Base-by-base conservation (phyloP, 2,329 filamentous ascomycete genomes). In the Aspergillus japonicus region DNA sequence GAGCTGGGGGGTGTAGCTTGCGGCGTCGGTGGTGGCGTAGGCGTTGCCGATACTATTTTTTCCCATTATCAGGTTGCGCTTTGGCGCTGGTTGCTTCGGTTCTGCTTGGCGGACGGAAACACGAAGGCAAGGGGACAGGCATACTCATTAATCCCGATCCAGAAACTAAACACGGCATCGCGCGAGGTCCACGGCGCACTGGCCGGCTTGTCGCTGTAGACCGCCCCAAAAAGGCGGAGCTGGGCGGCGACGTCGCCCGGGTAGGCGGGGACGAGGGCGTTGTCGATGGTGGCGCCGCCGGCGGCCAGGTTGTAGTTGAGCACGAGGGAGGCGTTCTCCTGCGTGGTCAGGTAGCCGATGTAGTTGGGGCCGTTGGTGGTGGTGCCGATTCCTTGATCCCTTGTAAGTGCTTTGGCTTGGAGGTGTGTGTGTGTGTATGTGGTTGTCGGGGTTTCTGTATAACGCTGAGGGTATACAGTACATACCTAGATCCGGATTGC, bases 241-340 rank as follows among this genome's bases (percentile, higher is more conserved):
- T 80, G 74, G 4, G 68, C 64, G 14, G 85, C 76, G 70, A 88
- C 80, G 66, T 85, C 73, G 35, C 81, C 78, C 4, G 70, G 57
- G 60, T 82, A 85, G 0, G 83, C 85, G 2, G 75, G 67, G 2
- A 89, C 78, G 4, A 87, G 76, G 2, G 68, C 73, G 10, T 79
- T 77, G 64, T 85, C 80, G 26, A 84, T 80, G 0, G 82, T 83
- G 1, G 83, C 83, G 47, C 83, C 83, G 48, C 83, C 82, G 33
- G 80, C 78, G 0, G 83, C 83, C 35, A 85, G 74, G 70, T 85
- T 84, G 68, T 85, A 85, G 12, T 78, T 79, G 19, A 81, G 74
- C 3, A 84, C 66, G 0, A 76, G 62, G 0, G 81, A 81, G 2
- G 68, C 69, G 65, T 84, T 84, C 64, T 82, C 77, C 53, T 77